Evolutionary conservation across 208 protist genomes (phyloP).

Genomic region (Wallacemonas sp.): DNA sequence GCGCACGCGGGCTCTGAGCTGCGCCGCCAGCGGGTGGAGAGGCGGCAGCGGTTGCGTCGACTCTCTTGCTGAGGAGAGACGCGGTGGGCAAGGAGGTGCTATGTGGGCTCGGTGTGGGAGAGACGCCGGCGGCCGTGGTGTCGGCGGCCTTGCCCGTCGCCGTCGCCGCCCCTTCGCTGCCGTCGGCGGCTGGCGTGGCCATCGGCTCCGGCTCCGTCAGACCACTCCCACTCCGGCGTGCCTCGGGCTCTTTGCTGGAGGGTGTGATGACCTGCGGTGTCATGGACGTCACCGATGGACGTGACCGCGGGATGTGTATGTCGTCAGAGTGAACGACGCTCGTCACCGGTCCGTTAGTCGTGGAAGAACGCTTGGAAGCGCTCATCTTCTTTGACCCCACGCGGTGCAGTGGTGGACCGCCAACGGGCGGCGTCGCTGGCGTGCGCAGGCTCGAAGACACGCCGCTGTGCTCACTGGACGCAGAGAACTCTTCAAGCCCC

Average conservation of each 20-base stretch:
- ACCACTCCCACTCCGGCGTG: background rate
- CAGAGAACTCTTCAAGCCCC: background rate
- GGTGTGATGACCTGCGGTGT: conserved; percentile 5
- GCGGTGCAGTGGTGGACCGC: background rate
- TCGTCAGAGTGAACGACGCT: background rate
- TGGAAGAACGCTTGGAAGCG: no score
- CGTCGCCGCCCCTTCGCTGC: background rate
- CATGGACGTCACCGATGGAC: conserved; percentile 4
- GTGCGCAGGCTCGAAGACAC: background rate
- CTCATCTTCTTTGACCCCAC: no score
- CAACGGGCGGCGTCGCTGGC: background rate
- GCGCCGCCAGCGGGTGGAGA: no score
- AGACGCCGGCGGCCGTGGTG: background rate
- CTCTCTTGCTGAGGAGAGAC: no score
- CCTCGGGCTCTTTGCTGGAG: background rate
- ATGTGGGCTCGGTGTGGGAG: no score
- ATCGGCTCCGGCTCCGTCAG: background rate
- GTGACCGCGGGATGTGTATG: background rate
- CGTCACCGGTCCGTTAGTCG: background rate
- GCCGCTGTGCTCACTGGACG: background rate
- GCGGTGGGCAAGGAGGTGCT: no score
- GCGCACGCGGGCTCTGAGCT: background rate
- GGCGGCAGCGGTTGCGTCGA: no score
- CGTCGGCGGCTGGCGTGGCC: background rate
- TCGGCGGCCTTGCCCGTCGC: background rate